phyloP scores from a whole-genome alignment of 257 asterid genomes.

The Cinchona pubescens region DNA sequence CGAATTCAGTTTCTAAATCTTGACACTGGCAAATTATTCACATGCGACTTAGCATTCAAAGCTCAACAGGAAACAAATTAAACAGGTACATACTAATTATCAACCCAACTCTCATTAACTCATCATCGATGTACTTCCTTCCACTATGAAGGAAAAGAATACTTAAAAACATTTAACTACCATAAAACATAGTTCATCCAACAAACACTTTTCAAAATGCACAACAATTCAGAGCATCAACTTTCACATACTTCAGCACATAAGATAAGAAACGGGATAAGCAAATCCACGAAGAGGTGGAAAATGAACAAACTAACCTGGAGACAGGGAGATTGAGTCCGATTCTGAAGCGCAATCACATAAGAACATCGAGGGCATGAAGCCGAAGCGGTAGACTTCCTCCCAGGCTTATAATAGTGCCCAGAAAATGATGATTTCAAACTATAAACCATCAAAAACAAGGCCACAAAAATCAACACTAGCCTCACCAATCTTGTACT shows the following conservation, averaged over 20 bases:
- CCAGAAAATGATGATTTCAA: slow-evolving; percentile 16
- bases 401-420: slow-evolving; percentile 1
- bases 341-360: slow-evolving; percentile 31
- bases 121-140: not conserved
- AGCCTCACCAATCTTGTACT: slow-evolving; percentile 22
- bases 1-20: not conserved
- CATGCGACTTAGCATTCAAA: not conserved
- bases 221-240: not conserved
- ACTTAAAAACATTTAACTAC: not conserved
- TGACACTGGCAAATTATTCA: not conserved
- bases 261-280: not conserved
- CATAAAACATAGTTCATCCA: not conserved
- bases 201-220: not conserved
- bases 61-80: not conserved
- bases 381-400: not conserved
- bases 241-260: not conserved
- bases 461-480: slow-evolving; percentile 21
- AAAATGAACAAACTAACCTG: slow-evolving; percentile 23
- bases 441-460: slow-evolving; percentile 17
- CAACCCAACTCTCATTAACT: not conserved
- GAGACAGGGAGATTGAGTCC: slow-evolving; percentile 23
- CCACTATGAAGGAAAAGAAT: not conserved
- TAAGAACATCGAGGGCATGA: slow-evolving; percentile 40
- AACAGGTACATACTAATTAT: not conserved
- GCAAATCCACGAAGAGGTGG: not conserved